These are phyloP conservation scores for Thyridium curvatum DNA, from an alignment of 2,329 filamentous ascomycete genomes.

Conservation along the genomic window DNA sequence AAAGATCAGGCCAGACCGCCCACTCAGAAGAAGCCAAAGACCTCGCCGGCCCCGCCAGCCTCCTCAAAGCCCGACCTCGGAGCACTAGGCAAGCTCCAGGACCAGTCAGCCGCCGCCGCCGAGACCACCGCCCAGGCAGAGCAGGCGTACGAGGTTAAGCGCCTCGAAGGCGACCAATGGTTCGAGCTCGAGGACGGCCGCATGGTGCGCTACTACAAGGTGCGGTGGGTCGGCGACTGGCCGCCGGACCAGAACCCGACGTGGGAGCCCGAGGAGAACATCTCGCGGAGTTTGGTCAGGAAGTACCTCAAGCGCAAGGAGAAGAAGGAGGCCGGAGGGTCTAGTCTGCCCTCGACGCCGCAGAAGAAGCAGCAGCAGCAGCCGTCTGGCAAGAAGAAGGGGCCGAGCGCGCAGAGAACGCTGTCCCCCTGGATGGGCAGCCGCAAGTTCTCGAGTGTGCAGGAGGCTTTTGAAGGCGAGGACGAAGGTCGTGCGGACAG, in stretches of 20 bases:
- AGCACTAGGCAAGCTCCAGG: no score
- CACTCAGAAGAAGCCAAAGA: no score
- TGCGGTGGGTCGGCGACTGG: constrained; percentile 53
- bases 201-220: constrained; percentile 38
- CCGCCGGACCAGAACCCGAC: constrained; percentile 48
- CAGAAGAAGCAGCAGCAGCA: background rate
- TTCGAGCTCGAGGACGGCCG: constrained; percentile 26
- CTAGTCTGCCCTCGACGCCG: no score
- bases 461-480: constrained; percentile 19
- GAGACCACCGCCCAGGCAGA: constrained; percentile 11
- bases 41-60: no score
- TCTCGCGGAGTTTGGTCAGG: constrained; percentile 32
- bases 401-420: background rate
- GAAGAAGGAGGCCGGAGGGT: constrained; percentile 15
- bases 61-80: no score
- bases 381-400: background rate
- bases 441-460: constrained; percentile 7
- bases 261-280: constrained; percentile 51
- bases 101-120: no score
- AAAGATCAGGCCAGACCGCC: no score
- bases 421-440: background rate
- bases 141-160: constrained; percentile 34
- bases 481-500: background rate
- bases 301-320: constrained; percentile 30
- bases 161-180: constrained; percentile 33